phyloP scores from a whole-genome alignment of 2,329 filamentous ascomycete species.

The Aspergillus glaucus region DNA sequence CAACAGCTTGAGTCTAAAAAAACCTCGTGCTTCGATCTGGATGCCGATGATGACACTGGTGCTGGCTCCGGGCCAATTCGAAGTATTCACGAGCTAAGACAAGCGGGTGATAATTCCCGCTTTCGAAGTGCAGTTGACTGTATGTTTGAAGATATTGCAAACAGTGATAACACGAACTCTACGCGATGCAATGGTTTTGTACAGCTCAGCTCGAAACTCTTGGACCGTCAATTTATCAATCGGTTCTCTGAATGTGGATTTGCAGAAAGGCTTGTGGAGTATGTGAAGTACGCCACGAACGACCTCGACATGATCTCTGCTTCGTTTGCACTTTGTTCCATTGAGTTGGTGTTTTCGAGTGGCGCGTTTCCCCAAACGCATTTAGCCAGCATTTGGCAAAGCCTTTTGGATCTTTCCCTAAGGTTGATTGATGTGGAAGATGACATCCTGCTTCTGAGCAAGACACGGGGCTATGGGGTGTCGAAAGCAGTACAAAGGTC shows the following conservation, averaged over 20 bases:
- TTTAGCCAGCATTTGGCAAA: constrained; percentile 24
- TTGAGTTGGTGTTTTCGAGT: constrained; percentile 23
- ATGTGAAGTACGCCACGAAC: constrained; percentile 41
- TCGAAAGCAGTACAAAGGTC: constrained; percentile 26
- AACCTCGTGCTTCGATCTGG: constrained; percentile 14
- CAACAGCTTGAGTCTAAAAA: constrained; percentile 2
- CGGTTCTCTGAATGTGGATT: constrained; percentile 66
- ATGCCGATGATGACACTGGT: constrained; percentile 42
- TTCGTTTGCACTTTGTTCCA: constrained; percentile 28
- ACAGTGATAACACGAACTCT: constrained; percentile 39
- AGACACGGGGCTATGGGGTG: constrained; percentile 16
- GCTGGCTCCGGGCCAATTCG: constrained; percentile 42
- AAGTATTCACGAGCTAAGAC: constrained; percentile 57
- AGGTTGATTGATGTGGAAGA: constrained; percentile 22
- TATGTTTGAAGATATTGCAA: constrained; percentile 55
- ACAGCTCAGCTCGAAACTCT: constrained; percentile 50
- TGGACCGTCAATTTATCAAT: constrained; percentile 34
- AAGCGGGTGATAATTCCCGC: constrained; percentile 51
- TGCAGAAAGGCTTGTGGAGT: constrained; percentile 61
- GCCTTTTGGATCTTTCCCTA: constrained; percentile 23
- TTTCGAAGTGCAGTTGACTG: constrained; percentile 51
- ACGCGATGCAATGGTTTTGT: constrained; percentile 49
- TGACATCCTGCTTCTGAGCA: constrained; percentile 21
- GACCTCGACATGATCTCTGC: constrained; percentile 48
- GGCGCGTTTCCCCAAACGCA: constrained; percentile 23